These are phyloP conservation scores for Neonectria coccinea DNA, from an alignment of 2,329 filamentous ascomycete genomes.

Conservation along the genomic window DNA sequence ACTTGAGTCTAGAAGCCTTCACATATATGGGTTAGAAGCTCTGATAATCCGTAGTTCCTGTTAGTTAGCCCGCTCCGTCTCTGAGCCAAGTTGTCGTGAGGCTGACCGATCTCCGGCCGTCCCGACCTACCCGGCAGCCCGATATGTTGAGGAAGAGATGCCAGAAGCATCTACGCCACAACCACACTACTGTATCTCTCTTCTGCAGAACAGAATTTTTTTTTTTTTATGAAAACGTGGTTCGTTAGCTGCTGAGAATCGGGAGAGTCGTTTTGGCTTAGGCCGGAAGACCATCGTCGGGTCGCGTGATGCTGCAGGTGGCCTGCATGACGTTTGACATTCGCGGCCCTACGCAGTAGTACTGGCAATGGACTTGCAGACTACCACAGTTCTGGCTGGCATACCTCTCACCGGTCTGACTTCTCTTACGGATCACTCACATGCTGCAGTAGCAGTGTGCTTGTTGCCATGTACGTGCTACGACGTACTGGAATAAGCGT, in stretches of 20 bases:
- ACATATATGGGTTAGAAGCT: background rate
- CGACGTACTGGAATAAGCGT: background rate
- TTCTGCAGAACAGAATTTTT: slow-evolving; percentile 10
- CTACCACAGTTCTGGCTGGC: background rate
- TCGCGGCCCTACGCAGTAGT: background rate
- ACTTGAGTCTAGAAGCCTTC: background rate
- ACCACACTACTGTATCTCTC: slow-evolving; percentile 11
- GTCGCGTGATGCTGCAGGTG: slow-evolving; percentile 26
- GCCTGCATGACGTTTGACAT: slow-evolving; percentile 29
- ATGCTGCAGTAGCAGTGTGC: slow-evolving; percentile 7
- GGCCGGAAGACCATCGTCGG: slow-evolving; percentile 10
- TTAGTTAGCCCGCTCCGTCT: background rate
- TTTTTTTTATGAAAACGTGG: too few relatives aligned
- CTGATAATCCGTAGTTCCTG: background rate
- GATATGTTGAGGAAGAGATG: background rate
- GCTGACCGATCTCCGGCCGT: background rate
- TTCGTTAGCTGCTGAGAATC: slow-evolving; percentile 8
- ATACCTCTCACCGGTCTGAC: slow-evolving; percentile 1
- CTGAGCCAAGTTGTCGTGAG: slow-evolving; percentile 1
- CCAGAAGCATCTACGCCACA: slow-evolving; percentile 3
- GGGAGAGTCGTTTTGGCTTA: slow-evolving; percentile 12
- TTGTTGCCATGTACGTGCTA: slow-evolving; percentile 9
- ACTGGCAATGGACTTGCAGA: slow-evolving; percentile 14
- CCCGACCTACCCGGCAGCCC: background rate
- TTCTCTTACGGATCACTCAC: slow-evolving; percentile 1